phyloP scores from a whole-genome alignment of 2,329 filamentous ascomycete species.

The Raffaelea albimanens region DNA sequence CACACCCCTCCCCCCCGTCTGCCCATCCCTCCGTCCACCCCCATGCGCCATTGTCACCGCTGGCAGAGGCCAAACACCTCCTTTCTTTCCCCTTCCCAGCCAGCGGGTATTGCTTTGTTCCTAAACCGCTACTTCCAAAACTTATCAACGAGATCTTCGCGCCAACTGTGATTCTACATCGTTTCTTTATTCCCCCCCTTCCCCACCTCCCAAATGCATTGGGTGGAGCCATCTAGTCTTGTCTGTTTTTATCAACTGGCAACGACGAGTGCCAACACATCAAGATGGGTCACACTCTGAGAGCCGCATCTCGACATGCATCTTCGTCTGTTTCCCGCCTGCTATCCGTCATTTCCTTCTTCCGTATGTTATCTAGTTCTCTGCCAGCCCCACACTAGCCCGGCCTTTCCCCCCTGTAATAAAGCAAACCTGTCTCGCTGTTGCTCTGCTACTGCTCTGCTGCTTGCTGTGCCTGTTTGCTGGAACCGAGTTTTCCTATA shows the following conservation, averaged over 20 bases:
- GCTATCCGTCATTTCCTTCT: neutral
- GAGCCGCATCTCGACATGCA: slow-evolving; percentile 59
- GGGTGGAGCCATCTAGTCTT: slow-evolving; percentile 55
- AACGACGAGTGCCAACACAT: slow-evolving; percentile 81
- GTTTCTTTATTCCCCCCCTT: slow-evolving; percentile 11
- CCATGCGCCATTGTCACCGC: too few species aligned
- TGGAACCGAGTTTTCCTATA: too few species aligned
- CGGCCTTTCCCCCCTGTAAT: neutral
- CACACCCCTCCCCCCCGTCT: too few species aligned
- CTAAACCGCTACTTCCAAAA: slow-evolving; percentile 2
- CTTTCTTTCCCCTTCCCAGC: neutral
- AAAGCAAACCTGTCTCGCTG: neutral
- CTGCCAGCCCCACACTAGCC: neutral
- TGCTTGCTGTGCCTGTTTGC: too few species aligned
- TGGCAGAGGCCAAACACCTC: too few species aligned
- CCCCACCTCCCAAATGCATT: slow-evolving; percentile 33
- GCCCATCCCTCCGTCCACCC: neutral
- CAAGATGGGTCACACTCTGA: slow-evolving; percentile 62
- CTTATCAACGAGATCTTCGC: slow-evolving; percentile 35
- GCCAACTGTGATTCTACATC: slow-evolving; percentile 29
- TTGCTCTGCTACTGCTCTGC: too few species aligned
- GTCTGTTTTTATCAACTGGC: slow-evolving; percentile 66
- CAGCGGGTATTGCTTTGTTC: neutral
- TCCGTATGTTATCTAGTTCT: neutral
- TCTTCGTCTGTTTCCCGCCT: slow-evolving; percentile 24